Evolutionary conservation across 768 basidiomycete genomes (phyloP).

Genomic region (Leccinum imitatum): DNA sequence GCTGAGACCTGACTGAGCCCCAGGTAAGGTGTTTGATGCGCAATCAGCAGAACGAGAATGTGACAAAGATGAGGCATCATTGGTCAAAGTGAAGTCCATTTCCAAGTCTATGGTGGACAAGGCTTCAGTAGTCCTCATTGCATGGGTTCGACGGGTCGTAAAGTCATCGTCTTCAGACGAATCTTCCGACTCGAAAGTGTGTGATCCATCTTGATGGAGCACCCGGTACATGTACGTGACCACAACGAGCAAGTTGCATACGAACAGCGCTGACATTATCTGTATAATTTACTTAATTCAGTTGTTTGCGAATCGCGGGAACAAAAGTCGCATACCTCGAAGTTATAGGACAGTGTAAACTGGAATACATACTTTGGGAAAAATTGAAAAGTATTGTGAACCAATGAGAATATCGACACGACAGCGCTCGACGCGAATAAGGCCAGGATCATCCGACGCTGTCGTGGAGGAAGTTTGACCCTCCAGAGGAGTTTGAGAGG

Average conservation of each 20-base stretch:
- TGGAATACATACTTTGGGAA: background rate
- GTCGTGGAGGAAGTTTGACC: background rate
- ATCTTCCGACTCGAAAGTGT: too few relatives aligned
- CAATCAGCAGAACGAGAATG: background rate
- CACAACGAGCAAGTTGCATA: background rate
- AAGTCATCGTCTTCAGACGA: background rate
- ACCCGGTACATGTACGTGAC: background rate
- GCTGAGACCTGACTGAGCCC: background rate
- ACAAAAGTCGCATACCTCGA: background rate
- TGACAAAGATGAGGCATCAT: background rate
- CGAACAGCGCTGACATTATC: background rate
- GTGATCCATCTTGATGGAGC: background rate
- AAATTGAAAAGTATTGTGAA: background rate
- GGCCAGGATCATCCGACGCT: conserved; percentile 17
- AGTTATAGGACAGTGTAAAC: background rate
- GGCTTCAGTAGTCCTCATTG: background rate
- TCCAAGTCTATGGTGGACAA: background rate
- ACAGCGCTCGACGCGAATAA: conserved; percentile 13
- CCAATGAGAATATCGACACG: conserved; percentile 5
- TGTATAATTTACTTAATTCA: background rate
- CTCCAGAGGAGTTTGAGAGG: too few relatives aligned
- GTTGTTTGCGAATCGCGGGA: background rate
- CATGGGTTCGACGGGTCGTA: background rate
- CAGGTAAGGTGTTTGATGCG: background rate
- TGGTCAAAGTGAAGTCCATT: background rate